These are phyloP conservation scores for Pichia exigua DNA, from an alignment of 805 yeast genomes.

Conservation along the genomic window DNA sequence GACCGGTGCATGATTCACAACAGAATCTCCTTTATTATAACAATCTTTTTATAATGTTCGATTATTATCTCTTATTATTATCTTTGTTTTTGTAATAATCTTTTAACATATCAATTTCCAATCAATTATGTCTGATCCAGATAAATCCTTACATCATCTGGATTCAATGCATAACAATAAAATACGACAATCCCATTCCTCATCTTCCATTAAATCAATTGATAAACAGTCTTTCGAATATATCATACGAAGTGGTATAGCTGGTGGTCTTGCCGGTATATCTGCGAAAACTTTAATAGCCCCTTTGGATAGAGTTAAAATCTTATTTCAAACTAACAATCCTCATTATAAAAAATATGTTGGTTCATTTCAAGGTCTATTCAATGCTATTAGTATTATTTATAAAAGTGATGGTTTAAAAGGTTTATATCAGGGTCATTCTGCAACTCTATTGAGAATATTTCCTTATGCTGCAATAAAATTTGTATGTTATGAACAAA, in stretches of 20 bases:
- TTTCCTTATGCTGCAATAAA: conserved; percentile 97
- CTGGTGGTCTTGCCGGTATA: conserved; percentile 94
- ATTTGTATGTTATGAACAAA: conserved; percentile 93
- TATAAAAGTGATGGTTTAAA: conserved; percentile 58
- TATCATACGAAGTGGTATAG: conserved; percentile 74
- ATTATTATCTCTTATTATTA: too few relatives aligned
- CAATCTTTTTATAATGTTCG: neutral
- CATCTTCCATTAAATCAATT: conserved; percentile 21
- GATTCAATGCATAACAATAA: neutral
- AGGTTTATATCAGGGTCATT: conserved; percentile 93
- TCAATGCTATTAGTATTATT: conserved; percentile 63
- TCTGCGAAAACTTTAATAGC: conserved; percentile 96
- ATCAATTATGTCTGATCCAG: neutral
- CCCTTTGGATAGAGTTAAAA: conserved; percentile 91
- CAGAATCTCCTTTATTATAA: neutral
- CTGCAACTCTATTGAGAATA: conserved; percentile 82
- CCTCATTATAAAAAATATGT: conserved; percentile 78
- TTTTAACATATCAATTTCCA: neutral
- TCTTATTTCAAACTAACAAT: conserved; percentile 88
- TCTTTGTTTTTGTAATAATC: too few relatives aligned
- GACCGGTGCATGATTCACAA: neutral
- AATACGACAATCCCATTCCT: neutral
- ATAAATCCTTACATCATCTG: neutral
- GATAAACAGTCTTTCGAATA: conserved; percentile 73
- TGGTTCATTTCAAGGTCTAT: conserved; percentile 72